Evolutionary conservation across 208 protist species (phyloP).

Genomic region (Crithidia expoeki): DNA sequence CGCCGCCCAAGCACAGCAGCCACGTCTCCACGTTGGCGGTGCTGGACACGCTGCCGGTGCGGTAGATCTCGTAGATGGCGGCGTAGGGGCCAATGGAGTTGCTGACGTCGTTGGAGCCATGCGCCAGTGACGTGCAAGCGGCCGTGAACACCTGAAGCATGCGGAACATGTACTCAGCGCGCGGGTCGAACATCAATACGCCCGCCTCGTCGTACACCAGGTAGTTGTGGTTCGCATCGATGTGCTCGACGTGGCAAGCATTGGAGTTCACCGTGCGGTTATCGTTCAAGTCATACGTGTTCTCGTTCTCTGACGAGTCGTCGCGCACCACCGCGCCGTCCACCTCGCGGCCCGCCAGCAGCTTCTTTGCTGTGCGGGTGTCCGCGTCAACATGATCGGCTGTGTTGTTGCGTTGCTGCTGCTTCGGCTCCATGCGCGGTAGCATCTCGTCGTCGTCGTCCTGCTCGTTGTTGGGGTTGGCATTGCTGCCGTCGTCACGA

Average conservation of each 20-base stretch:
- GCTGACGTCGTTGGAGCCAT: conserved; percentile 87
- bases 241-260: conserved; percentile 4
- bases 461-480: not conserved
- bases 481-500: not conserved
- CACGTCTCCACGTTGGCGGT: conserved; percentile 56
- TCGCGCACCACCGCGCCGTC: conserved; percentile 30
- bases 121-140: conserved; percentile 80
- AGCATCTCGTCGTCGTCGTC: conserved; percentile 6
- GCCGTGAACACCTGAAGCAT: conserved; percentile 89
- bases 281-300: not conserved
- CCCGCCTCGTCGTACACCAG: conserved; percentile 29
- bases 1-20: conserved; percentile 74
- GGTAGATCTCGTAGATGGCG: conserved; percentile 75
- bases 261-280: not conserved
- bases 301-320: conserved; percentile 16
- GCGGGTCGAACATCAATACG: conserved; percentile 56
- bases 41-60: conserved; percentile 40
- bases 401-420: conserved; percentile 9
- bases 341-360: conserved; percentile 11
- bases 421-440: not conserved
- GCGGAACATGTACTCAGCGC: conserved; percentile 73
- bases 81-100: conserved; percentile 80
- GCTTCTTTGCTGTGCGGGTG: conserved; percentile 16
- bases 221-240: conserved; percentile 12
- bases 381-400: not conserved